phyloP scores from a whole-genome alignment of 805 yeast genomes.

The Candida maltosa region DNA sequence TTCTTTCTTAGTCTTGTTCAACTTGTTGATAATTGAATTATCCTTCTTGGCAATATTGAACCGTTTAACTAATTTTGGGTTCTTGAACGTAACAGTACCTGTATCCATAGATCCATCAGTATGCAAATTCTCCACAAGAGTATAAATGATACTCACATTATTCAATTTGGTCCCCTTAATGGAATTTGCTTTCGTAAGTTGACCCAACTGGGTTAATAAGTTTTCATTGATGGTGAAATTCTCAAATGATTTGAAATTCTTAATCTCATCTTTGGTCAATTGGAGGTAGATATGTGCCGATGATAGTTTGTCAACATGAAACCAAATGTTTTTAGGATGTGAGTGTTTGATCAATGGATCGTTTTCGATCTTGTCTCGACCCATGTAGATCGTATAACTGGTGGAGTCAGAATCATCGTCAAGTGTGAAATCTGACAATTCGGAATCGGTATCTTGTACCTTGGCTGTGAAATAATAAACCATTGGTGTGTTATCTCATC shows the following conservation, averaged over 20 bases:
- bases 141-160: constrained; percentile 63
- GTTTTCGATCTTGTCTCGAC: constrained; percentile 70
- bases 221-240: constrained; percentile 34
- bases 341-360: constrained; percentile 56
- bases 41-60: constrained; percentile 54
- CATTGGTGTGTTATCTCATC: no score
- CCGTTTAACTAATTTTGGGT: constrained; percentile 50
- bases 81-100: constrained; percentile 75
- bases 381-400: constrained; percentile 51
- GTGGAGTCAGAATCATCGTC: constrained; percentile 12
- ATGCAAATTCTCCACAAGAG: constrained; percentile 69
- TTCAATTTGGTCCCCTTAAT: constrained; percentile 71
- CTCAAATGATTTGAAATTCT: constrained; percentile 38
- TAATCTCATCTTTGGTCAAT: constrained; percentile 42
- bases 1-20: constrained; percentile 65
- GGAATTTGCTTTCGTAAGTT: constrained; percentile 73
- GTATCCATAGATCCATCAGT: constrained; percentile 71
- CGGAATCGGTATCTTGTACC: no score
- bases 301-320: constrained; percentile 73
- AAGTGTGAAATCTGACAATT: no score
- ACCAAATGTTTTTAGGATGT: constrained; percentile 68
- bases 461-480: no score
- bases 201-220: constrained; percentile 52
- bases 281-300: constrained; percentile 77
- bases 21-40: constrained; percentile 55